Evolutionary conservation across 345 rosid genomes (phyloP).

Genomic region (Bretschneidera sinensis): DNA sequence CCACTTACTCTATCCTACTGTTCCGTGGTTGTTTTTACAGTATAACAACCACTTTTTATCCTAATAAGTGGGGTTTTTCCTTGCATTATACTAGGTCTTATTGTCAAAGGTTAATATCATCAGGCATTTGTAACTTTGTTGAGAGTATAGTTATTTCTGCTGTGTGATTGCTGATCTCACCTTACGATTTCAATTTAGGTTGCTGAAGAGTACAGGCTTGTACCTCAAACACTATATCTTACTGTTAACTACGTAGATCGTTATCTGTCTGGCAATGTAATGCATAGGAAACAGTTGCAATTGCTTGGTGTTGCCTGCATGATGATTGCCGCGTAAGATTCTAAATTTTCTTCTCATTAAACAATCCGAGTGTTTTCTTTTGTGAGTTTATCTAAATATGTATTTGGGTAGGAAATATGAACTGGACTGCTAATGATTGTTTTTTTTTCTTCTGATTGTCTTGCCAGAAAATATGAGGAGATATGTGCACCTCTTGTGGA

Average conservation of each 20-base stretch:
- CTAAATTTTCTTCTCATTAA: not conserved
- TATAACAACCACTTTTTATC: not conserved
- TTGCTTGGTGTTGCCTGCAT: slow-evolving; percentile 89
- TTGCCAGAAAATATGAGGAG: slow-evolving; percentile 75
- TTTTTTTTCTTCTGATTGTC: too few species aligned
- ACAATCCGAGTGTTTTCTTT: too few species aligned
- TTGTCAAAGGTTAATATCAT: slow-evolving; percentile 10
- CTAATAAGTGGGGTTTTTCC: slow-evolving; percentile 1
- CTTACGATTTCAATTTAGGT: slow-evolving; percentile 29
- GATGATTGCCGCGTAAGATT: slow-evolving; percentile 89
- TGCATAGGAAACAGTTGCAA: slow-evolving; percentile 76
- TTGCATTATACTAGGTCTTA: slow-evolving; percentile 10
- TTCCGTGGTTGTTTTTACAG: not conserved
- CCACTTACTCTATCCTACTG: not conserved
- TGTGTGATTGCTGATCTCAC: slow-evolving; percentile 3
- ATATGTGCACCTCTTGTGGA: slow-evolving; percentile 92
- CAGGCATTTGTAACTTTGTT: slow-evolving; percentile 2
- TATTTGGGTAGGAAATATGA: slow-evolving; percentile 12
- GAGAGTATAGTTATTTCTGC: not conserved
- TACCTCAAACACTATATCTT: slow-evolving; percentile 76
- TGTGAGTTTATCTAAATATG: too few species aligned
- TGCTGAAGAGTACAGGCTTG: slow-evolving; percentile 93
- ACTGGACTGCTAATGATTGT: too few species aligned
- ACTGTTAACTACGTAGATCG: slow-evolving; percentile 85
- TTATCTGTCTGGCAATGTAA: slow-evolving; percentile 81